These are phyloP conservation scores for Tarenaya hassleriana DNA, from an alignment of 345 rosid species.

Conservation along the genomic window DNA sequence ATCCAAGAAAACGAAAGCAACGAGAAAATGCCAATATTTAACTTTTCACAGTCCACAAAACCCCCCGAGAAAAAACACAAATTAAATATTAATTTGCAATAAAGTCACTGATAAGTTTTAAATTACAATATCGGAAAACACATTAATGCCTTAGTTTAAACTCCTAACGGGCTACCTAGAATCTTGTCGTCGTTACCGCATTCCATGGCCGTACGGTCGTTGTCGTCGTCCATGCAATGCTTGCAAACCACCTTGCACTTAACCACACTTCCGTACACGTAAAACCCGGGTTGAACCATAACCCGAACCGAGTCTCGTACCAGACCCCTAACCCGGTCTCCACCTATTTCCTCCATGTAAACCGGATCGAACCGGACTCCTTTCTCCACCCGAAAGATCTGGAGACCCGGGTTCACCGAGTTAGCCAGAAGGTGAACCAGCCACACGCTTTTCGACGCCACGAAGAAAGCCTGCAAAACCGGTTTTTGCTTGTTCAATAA, in stretches of 20 bases:
- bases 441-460: slow-evolving; percentile 83
- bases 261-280: slow-evolving; percentile 67
- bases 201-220: slow-evolving; percentile 22
- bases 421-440: slow-evolving; percentile 83
- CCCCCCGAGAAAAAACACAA: neutral
- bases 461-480: slow-evolving; percentile 61
- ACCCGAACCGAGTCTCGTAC: slow-evolving; percentile 33
- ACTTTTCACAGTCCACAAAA: slow-evolving; percentile 16
- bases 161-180: slow-evolving; percentile 26
- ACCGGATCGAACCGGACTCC: slow-evolving; percentile 53
- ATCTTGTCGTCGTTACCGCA: slow-evolving; percentile 25
- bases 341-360: slow-evolving; percentile 82
- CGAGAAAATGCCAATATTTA: slow-evolving; percentile 20
- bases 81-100: slow-evolving; percentile 25
- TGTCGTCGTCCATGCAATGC: slow-evolving; percentile 34
- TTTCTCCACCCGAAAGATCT: slow-evolving; percentile 67
- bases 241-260: slow-evolving; percentile 91
- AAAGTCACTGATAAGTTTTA: slow-evolving; percentile 12
- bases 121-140: slow-evolving; percentile 24
- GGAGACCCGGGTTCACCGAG: slow-evolving; percentile 76
- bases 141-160: slow-evolving; percentile 16
- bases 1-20: slow-evolving; percentile 12
- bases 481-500: neutral
- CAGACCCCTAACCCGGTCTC: slow-evolving; percentile 49
- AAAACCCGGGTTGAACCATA: slow-evolving; percentile 92